A percentile compares a stretch with the other conserved stretches of the same genome.
Conservation (phyloP, 768 basidiomycete genomes). For the Filobasidium floriforme region DNA sequence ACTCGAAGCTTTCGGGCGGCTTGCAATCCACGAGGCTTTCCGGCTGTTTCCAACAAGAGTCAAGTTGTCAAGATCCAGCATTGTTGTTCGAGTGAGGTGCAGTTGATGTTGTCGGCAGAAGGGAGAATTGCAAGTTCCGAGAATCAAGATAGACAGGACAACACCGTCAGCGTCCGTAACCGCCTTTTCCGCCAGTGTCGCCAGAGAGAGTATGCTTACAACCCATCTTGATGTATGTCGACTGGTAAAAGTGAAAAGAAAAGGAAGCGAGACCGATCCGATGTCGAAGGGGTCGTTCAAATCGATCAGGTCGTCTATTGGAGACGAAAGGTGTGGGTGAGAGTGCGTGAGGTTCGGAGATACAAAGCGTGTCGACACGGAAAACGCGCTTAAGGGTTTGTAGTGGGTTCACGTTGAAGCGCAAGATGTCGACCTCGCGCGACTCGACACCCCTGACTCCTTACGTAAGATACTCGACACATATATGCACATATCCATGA, state of each 20-base stretch:
- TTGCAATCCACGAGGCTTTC: slow-evolving; percentile 98
- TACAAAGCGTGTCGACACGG: background rate
- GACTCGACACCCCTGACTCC: too few species aligned
- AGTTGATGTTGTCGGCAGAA: background rate
- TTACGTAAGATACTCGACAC: too few species aligned
- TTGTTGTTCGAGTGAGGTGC: background rate
- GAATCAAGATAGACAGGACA: background rate
- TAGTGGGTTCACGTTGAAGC: too few species aligned
- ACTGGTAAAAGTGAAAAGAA: slow-evolving; percentile 4
- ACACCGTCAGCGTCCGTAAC: background rate
- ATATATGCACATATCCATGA: too few species aligned
- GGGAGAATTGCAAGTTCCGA: background rate
- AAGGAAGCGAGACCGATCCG: background rate
- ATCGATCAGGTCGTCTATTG: slow-evolving; percentile 1
- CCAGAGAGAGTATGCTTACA: slow-evolving; percentile 1
- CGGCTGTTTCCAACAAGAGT: slow-evolving; percentile 52
- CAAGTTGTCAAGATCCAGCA: too few species aligned
- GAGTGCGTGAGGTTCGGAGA: background rate
- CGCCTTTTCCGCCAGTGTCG: background rate
- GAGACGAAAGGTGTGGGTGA: background rate
- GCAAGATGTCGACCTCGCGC: too few species aligned
- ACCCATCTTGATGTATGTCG: slow-evolving; percentile 10
- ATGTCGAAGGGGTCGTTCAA: slow-evolving; percentile 6
- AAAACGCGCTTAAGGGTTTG: background rate
- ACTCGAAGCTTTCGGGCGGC: slow-evolving; percentile 97